phyloP scores from a whole-genome alignment of 176 grass and related monocot genomes.

The Musa acuminata region DNA sequence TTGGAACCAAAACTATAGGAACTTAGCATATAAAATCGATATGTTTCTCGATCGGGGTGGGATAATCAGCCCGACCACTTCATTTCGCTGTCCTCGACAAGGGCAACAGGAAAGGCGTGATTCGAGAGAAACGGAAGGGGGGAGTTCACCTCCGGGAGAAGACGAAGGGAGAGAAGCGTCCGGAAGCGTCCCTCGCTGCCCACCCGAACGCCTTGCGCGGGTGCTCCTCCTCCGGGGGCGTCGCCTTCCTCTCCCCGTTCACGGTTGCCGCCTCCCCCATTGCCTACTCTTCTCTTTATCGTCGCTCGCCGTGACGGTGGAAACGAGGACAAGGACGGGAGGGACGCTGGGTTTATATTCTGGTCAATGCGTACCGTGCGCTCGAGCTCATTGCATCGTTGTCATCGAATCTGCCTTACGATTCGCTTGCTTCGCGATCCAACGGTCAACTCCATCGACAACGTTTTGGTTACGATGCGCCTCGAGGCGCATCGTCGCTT shows the following conservation, averaged over 20 bases:
- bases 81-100: not conserved
- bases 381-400: too few species aligned
- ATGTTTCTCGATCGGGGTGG: not conserved
- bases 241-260: not conserved
- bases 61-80: not conserved
- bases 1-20: too few species aligned
- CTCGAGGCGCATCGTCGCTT: too few species aligned
- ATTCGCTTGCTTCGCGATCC: not conserved
- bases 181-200: conserved; percentile 5
- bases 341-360: too few species aligned
- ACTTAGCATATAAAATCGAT: too few species aligned
- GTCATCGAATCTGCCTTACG: not conserved
- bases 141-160: conserved; percentile 12
- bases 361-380: too few species aligned
- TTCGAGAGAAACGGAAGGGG: too few species aligned
- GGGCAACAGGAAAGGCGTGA: too few species aligned
- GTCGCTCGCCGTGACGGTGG: too few species aligned
- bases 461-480: too few species aligned
- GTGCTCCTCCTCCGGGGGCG: conserved; percentile 4
- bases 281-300: not conserved
- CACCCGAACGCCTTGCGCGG: conserved; percentile 14
- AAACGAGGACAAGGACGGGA: too few species aligned
- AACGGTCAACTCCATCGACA: too few species aligned
- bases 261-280: not conserved
- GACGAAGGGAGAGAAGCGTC: conserved; percentile 4